Base-by-base conservation (phyloP, 768 basidiomycete genomes). In the Lactifluus subvellereus region DNA sequence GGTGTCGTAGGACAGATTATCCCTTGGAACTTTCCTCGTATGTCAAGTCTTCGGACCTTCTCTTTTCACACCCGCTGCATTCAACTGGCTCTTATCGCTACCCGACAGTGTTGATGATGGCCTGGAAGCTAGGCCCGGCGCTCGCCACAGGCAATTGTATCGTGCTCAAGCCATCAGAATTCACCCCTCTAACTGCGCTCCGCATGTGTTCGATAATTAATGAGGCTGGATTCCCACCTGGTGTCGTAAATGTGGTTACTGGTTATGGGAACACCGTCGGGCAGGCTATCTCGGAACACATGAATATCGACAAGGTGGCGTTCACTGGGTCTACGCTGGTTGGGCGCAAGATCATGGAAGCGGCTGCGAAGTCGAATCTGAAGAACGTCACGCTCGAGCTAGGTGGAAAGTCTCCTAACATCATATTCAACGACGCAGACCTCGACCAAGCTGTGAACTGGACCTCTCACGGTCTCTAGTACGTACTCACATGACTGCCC, bases 381-480 rank as follows among this genome's bases (percentile, higher is more conserved):
- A 90, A 89, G 76, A 79, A 80, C 48, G 83, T 86, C 45, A 84
- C 85, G 7, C 82, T 89, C 62, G 87, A 89, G 73, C 79, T 90
- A 32, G 88, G 87, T 22, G 86, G 86, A 22, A 86, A 87, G 76
- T 80, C 73, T 51, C 82, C 82, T 42, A 79, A 75, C 61, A 78
- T 89, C 66, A 77, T 88, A 61, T 86, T 85, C 70, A 77, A 86
- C 54, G 81, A 84, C 64, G 82, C 82, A 18, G 78, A 87, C 69
- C 68, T 86, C 32, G 81, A 86, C 11, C 74, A 81, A 62, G 82
- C 83, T 11, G 77, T 84, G 38, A 74, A 77, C 56, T 87, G 83
- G 83, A 72, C 81, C 1, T 76, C 79, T 0, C 77, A 80, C 67
- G 85, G 84, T 27, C 78, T 86, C 67, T 86, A 78, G 82, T 85